Base-by-base conservation (phyloP, 2,329 filamentous ascomycete species). In the Rhytidhysteron rufulum region DNA sequence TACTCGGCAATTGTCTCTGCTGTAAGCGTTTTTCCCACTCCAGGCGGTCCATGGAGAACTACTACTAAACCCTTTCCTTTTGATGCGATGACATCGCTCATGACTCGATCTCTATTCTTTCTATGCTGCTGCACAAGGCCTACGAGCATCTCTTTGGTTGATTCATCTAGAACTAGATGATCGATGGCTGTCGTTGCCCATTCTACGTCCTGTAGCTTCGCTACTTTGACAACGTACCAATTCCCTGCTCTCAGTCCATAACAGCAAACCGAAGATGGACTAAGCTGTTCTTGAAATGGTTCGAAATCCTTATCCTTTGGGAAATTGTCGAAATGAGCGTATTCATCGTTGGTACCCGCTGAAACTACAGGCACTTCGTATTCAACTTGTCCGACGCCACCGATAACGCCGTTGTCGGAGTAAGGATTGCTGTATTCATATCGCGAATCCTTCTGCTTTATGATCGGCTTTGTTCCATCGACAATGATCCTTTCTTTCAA, bases 11-110 rank as follows among this genome's bases (percentile, higher is more conserved):
- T 24, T 10, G 37, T 41, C 24, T 42, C 43, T 6, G 42, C 43
- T 9, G 43, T 45, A 9, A 10, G 44, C 4, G 43, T 46, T 22
- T 46, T 46, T 25, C 43, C 43, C 4, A 42, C 38, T 11, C 43
- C 43, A 4, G 43, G 43, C 20, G 7, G 8, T 6, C 43, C 43
- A 27, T 46, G 42, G 8, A 29, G 9, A 46, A 27, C 24, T 27
- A 27, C 24, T 8, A 27, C 24, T 7, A 27, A 13, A 27, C 24
- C 34, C 20, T 36, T 36, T 20, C 34, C 34, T 20, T 36, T 36
- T 22, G 34, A 36, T 7, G 34, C 10, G 20, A 36, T 36, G 11
- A 36, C 34, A 16, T 36, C 34, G 16, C 16, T 20, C 16, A 36
- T 9, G 20, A 18, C 18, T 20, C 18, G 8, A 10, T 36, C 16